Evolutionary conservation across 306 rosid genomes (phyloP).

Genomic region (Castanopsis chinensis): DNA sequence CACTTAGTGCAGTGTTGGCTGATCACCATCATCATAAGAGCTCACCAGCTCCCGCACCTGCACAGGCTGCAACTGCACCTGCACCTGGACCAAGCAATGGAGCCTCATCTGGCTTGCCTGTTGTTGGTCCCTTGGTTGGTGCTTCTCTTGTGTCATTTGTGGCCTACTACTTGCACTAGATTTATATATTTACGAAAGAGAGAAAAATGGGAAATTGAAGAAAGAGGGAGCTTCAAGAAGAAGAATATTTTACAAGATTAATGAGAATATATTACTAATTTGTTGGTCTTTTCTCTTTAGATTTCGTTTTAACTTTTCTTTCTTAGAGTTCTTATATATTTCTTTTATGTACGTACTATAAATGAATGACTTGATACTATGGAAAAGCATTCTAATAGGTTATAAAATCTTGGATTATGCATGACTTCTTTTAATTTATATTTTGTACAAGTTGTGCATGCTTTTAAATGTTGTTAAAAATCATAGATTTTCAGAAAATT

Average conservation of each 20-base stretch:
- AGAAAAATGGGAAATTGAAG: background rate
- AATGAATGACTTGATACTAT: background rate
- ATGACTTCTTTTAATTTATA: too few relatives aligned
- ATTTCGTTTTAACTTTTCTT: background rate
- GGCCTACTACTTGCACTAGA: constrained; percentile 22
- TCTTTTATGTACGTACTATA: background rate
- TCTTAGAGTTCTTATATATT: background rate
- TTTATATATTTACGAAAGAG: background rate
- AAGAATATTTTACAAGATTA: background rate
- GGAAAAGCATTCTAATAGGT: too few relatives aligned
- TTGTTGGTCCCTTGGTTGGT: constrained; percentile 24
- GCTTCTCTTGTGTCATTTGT: constrained; percentile 28
- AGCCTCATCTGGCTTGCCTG: constrained; percentile 14
- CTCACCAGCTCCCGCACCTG: constrained; percentile 11
- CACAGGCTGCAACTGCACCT: constrained; percentile 7
- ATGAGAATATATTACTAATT: background rate
- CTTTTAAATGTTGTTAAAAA: too few relatives aligned
- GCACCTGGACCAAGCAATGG: constrained; percentile 19
- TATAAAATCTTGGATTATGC: too few relatives aligned
- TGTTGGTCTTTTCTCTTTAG: background rate
- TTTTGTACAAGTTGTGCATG: too few relatives aligned
- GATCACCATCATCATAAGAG: background rate
- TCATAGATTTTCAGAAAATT: too few relatives aligned
- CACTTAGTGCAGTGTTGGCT: constrained; percentile 21
- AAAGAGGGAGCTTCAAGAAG: background rate